Evolutionary conservation across 768 basidiomycete genomes (phyloP).

Genomic region (Panaeolus cyanescens): DNA sequence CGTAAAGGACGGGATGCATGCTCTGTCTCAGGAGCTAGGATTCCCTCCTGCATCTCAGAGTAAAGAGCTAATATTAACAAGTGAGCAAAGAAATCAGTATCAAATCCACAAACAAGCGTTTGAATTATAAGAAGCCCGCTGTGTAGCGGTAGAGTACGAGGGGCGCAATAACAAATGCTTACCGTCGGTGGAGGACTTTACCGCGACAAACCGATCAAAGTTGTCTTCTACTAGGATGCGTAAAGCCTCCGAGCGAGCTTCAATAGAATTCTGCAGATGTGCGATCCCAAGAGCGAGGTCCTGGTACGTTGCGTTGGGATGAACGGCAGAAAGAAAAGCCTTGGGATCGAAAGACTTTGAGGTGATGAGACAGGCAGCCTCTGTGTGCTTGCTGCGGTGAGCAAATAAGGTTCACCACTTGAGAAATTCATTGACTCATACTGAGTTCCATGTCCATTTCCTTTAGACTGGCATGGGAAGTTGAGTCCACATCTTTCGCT

Average conservation of each 20-base stretch:
- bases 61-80: constrained; percentile 62
- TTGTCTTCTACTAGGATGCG: constrained; percentile 95
- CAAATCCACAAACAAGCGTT: not conserved
- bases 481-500: constrained; percentile 10
- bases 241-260: constrained; percentile 92
- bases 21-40: constrained; percentile 75
- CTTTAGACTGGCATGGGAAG: constrained; percentile 43
- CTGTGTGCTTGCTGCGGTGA: constrained; percentile 34
- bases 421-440: constrained; percentile 35
- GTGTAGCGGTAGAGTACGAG: not conserved
- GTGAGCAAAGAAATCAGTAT: constrained; percentile 7
- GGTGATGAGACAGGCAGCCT: constrained; percentile 79
- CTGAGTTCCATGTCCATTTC: constrained; percentile 81
- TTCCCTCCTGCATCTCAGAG: constrained; percentile 90
- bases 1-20: constrained; percentile 82
- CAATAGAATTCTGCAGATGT: constrained; percentile 77
- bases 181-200: constrained; percentile 98
- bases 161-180: constrained; percentile 16
- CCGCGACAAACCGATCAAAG: constrained; percentile 96
- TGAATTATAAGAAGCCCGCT: not conserved
- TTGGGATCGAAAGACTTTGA: constrained; percentile 98
- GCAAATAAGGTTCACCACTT: not conserved
- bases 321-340: constrained; percentile 84
- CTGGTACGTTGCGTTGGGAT: constrained; percentile 94
- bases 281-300: constrained; percentile 81